A percentile compares a stretch with the other conserved stretches of the same genome.
phyloP scores from a whole-genome alignment of 345 rosid genomes.

The Salix arbutifolia region DNA sequence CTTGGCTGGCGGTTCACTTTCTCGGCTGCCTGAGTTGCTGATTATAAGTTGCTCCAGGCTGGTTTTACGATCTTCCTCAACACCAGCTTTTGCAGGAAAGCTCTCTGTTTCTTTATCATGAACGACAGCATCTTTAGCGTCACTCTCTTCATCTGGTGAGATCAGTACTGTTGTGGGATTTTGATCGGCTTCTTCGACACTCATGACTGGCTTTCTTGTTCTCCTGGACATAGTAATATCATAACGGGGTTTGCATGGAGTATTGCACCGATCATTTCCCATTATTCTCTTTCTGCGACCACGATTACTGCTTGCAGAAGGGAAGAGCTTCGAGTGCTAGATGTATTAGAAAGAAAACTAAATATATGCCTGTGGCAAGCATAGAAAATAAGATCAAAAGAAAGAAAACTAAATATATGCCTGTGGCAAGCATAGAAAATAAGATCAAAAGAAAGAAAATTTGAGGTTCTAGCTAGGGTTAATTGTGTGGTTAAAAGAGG shows the following conservation, averaged over 20 bases:
- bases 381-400: background rate
- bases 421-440: background rate
- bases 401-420: background rate
- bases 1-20: background rate
- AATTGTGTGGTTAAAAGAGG: background rate
- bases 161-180: no score
- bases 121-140: background rate
- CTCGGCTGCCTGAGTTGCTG: background rate
- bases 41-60: slow-evolving; percentile 62
- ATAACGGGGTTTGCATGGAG: slow-evolving; percentile 32
- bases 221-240: slow-evolving; percentile 69
- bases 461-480: background rate
- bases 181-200: background rate
- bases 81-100: background rate
- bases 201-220: slow-evolving; percentile 58
- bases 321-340: background rate
- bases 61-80: slow-evolving; percentile 5
- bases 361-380: background rate
- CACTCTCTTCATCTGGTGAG: background rate
- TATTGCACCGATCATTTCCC: slow-evolving; percentile 34
- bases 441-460: background rate
- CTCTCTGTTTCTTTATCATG: background rate
- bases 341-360: background rate
- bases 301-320: background rate
- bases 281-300: slow-evolving; percentile 20